Evolutionary conservation across 805 yeast species (phyloP), one percentile per base, ranked within the genome.

Genomic region (Citeromyces matritensis): DNA sequence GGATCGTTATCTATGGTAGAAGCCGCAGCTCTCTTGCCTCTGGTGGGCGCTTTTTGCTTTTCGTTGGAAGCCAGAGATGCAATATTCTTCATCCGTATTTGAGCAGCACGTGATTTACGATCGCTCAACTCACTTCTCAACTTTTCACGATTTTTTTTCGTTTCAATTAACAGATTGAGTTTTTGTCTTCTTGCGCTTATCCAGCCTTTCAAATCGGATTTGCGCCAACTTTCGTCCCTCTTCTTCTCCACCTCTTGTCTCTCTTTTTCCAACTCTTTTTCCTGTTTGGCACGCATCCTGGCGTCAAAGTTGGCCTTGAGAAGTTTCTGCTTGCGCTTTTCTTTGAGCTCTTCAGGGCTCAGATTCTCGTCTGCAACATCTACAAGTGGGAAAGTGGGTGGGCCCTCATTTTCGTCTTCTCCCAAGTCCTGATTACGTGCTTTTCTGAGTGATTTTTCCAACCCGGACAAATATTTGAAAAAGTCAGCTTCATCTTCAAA

Each of bases 221-320:
- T 65, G 37, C 99, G 65, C 86, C 94, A 83, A 40, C 74, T 71
- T 31, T 60, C 62, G 44, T 91, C 95, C 42, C 69, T 75, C 29
- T 52, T 55, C 34, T 66, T 76, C 34, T 69, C 71, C 35, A 70
- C 79, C 30, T 69, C 76, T 30, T 58, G 62, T 29, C 69, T 70
- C 37, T 68, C 61, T 38, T 66, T 68, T 38, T 78, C 84, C 26
- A 65, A 65, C 36, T 65, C 68, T 43, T 85, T 88, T 39, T 82
- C 94, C 36, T 72, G 79, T 46, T 73, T 79, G 6, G 85, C 82
- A 29, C 86, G 67, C 49, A 70, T 69, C 37, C 97, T 67, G 0
- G 97, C 95, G 29, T 91, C 98, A 43, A 69, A 74, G 43, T 82
- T 84, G 4, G 94, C 88, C 44, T 84, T 83, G 55, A 81, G 59